Conservation (phyloP, 2,329 filamentous ascomycete genomes). For the Claviceps sorghi region DNA sequence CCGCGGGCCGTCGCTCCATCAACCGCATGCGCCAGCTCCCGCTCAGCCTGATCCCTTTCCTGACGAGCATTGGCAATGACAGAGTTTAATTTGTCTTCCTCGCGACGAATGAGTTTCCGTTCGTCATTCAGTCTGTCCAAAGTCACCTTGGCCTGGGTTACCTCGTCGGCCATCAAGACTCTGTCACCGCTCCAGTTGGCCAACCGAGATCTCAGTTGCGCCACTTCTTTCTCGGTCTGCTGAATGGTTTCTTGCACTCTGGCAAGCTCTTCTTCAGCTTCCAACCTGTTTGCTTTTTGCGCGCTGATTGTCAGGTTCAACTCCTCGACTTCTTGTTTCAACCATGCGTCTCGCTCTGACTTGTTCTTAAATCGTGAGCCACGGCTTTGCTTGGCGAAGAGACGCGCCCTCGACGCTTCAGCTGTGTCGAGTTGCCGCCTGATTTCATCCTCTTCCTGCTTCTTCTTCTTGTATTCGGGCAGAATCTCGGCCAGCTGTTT, state of each 20-base stretch:
- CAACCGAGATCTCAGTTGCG: slow-evolving; percentile 54
- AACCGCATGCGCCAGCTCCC: slow-evolving; percentile 68
- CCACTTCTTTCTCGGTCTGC: slow-evolving; percentile 57
- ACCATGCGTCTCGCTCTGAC: slow-evolving; percentile 70
- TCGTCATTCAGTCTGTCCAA: slow-evolving; percentile 72
- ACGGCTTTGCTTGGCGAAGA: slow-evolving; percentile 85
- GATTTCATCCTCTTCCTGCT: slow-evolving; percentile 55
- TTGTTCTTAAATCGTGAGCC: slow-evolving; percentile 80
- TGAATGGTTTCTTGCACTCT: slow-evolving; percentile 57
- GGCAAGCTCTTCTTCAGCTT: slow-evolving; percentile 69
- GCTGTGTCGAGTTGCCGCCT: slow-evolving; percentile 61
- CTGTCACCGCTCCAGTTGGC: slow-evolving; percentile 67
- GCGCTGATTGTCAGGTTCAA: slow-evolving; percentile 61
- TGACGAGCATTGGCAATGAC: slow-evolving; percentile 60
- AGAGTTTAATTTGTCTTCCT: slow-evolving; percentile 75
- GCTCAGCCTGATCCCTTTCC: slow-evolving; percentile 65
- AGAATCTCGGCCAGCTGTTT: slow-evolving; percentile 58
- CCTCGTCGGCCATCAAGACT: slow-evolving; percentile 55
- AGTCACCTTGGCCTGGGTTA: slow-evolving; percentile 62
- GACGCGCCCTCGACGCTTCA: slow-evolving; percentile 58
- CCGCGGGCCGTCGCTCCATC: slow-evolving; percentile 78
- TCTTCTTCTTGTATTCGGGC: slow-evolving; percentile 62
- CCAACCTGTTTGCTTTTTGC: slow-evolving; percentile 71
- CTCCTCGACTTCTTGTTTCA: slow-evolving; percentile 68
- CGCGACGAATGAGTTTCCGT: slow-evolving; percentile 72